Base-by-base conservation (phyloP, 2,329 filamentous ascomycete genomes). In the Emmonsia crescens region DNA sequence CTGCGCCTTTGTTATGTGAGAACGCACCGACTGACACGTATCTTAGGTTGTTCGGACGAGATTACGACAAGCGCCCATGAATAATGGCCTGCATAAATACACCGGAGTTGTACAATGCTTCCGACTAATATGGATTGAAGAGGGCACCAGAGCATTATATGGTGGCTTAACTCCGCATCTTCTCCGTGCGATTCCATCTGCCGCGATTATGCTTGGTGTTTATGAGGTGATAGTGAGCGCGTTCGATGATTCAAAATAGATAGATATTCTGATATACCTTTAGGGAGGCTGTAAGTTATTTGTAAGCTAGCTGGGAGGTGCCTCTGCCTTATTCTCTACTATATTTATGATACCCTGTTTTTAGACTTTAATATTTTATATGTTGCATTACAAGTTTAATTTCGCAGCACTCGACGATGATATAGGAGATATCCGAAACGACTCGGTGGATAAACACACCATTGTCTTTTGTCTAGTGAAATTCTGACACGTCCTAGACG, bases 171-270 rank as follows among this genome's bases (percentile, higher is more conserved):
- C 92, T 16, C 91, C 93, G 55, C 93, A 97, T 73, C 84, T 97
- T 69, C 84, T 96, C 75, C 83, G 92, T 64, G 92, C 92, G 6
- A 92, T 96, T 5, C 93, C 93, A 1, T 94, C 89, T 68, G 91
- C 93, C 8, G 91, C 89, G 67, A 96, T 97, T 74, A 96, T 96
- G 89, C 96, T 96, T 74, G 91, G 91, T 74, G 93, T 94, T 79
- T 96, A 81, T 71, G 70, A 66, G 42, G 57, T 63, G 24, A 29
- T 48, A 36, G 14, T 57, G 31, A 29, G 55, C 16, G 55, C 55
- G 40, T 42, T 57, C 68, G 70, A 54, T 73, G 68, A 67, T 75
- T 71, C 33, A 72, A 74, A 64, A 77, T 72, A 44, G 31, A 14
- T 24, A 44, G 31, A 14, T 24, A 6, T 36, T 38, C 52, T 55